phyloP scores from a whole-genome alignment of 164 flowering plant genomes.

The Vitis cinerea region DNA sequence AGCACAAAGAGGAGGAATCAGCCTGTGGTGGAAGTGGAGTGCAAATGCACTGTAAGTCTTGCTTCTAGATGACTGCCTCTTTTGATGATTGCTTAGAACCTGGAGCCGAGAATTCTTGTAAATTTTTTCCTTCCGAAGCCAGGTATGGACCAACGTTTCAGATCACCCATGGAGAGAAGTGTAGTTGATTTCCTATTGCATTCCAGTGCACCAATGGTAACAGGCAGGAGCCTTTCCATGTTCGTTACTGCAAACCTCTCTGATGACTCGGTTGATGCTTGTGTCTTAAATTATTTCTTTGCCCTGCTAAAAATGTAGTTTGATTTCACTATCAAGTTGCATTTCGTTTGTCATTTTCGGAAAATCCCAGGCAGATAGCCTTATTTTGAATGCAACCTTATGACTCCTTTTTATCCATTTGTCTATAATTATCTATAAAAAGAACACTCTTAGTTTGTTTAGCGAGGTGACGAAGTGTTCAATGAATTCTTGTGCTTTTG shows the following conservation, averaged over 20 bases:
- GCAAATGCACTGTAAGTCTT: slow-evolving; percentile 2
- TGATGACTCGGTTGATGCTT: slow-evolving; percentile 9
- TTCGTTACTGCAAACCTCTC: background rate
- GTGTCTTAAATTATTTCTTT: background rate
- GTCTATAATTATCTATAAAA: background rate
- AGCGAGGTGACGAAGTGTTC: background rate
- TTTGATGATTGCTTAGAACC: slow-evolving; percentile 8
- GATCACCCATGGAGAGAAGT: slow-evolving; percentile 9
- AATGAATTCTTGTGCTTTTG: background rate
- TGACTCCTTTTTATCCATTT: background rate
- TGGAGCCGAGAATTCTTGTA: slow-evolving; percentile 21
- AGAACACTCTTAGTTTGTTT: background rate
- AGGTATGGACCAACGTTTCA: slow-evolving; percentile 11
- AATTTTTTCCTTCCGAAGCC: slow-evolving; percentile 22
- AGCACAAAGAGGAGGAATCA: slow-evolving; percentile 7
- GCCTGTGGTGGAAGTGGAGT: slow-evolving; percentile 2
- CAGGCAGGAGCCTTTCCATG: background rate
- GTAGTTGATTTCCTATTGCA: slow-evolving; percentile 10
- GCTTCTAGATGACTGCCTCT: background rate
- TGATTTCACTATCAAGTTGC: background rate
- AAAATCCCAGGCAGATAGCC: background rate
- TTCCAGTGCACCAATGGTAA: slow-evolving; percentile 12
- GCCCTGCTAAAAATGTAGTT: slow-evolving; percentile 3
- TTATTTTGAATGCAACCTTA: background rate
- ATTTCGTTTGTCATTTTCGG: background rate